phyloP scores from a whole-genome alignment of 2,329 filamentous ascomycete genomes.

The Trichoderma lentiforme region DNA sequence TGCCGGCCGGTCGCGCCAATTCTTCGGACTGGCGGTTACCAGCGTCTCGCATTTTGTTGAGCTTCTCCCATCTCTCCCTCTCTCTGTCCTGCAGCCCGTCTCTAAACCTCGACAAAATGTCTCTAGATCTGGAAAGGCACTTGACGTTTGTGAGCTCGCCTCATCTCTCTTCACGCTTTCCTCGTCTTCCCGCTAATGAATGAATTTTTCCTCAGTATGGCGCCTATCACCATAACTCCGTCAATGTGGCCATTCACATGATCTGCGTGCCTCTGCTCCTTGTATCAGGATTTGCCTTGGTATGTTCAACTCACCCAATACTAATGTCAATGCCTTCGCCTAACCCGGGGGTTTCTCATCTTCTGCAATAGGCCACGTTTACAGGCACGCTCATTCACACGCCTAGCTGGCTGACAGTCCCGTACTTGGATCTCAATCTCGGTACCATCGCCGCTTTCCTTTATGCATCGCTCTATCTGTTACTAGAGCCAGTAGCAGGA shows the following conservation, averaged over 20 bases:
- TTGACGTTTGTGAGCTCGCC: conserved; percentile 67
- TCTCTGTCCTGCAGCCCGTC: conserved; percentile 2
- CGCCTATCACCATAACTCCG: conserved; percentile 73
- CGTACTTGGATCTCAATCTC: conserved; percentile 64
- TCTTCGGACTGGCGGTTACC: conserved; percentile 4
- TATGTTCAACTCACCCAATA: conserved; percentile 40
- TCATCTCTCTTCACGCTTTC: neutral
- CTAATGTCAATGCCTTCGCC: no score
- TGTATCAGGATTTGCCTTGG: conserved; percentile 67
- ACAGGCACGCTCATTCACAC: conserved; percentile 60
- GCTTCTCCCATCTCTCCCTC: neutral
- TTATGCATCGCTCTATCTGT: conserved; percentile 78
- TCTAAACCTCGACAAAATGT: conserved; percentile 43
- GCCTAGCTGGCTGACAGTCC: conserved; percentile 64
- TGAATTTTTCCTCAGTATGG: conserved; percentile 61
- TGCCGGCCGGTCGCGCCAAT: conserved; percentile 15
- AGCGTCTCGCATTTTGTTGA: conserved; percentile 1
- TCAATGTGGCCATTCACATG: conserved; percentile 78
- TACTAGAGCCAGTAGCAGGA: conserved; percentile 92
- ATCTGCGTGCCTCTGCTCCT: conserved; percentile 74
- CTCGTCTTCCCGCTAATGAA: conserved; percentile 2
- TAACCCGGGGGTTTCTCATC: neutral
- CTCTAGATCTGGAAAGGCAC: conserved; percentile 77
- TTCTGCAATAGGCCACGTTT: conserved; percentile 52
- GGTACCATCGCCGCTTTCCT: conserved; percentile 62